phyloP scores from a whole-genome alignment of 257 asterid species.

The Primulina tabacum region DNA sequence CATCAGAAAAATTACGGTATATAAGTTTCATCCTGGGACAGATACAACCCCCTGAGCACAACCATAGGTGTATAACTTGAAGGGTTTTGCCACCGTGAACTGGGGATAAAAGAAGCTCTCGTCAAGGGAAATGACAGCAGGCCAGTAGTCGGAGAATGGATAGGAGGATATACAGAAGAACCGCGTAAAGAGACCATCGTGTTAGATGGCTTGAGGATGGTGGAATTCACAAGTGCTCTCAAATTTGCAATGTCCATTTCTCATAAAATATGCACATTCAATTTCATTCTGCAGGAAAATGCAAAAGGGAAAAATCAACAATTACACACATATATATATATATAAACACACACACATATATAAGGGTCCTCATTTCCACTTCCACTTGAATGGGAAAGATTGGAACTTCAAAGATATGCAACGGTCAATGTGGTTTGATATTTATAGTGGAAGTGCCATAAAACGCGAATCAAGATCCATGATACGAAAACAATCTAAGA shows the following conservation, averaged over 20 bases:
- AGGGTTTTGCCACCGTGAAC: constrained; percentile 93
- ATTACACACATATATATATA: neutral
- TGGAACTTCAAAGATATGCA: too few species aligned
- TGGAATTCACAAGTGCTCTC: constrained; percentile 94
- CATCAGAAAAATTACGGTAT: constrained; percentile 56
- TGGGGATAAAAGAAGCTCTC: constrained; percentile 77
- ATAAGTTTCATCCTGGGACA: constrained; percentile 86
- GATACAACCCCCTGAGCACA: constrained; percentile 86
- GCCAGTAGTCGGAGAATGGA: constrained; percentile 78
- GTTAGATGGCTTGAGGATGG: constrained; percentile 93
- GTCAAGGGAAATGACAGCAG: constrained; percentile 73
- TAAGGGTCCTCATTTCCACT: too few species aligned
- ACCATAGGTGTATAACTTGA: constrained; percentile 80
- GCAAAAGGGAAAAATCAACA: constrained; percentile 21
- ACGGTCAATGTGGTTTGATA: too few species aligned
- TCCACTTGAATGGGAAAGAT: too few species aligned
- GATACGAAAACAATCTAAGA: too few species aligned
- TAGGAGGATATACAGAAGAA: constrained; percentile 83
- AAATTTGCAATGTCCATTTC: constrained; percentile 91
- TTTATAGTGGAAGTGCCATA: too few species aligned
- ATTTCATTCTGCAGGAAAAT: constrained; percentile 57
- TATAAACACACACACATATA: too few species aligned
- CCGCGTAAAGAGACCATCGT: constrained; percentile 87
- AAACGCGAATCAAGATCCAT: too few species aligned
- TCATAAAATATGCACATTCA: constrained; percentile 87